A percentile compares a stretch with the other conserved stretches of the same genome.
Conservation (phyloP, 768 basidiomycete genomes). For the Macrolepiota albuminosa region DNA sequence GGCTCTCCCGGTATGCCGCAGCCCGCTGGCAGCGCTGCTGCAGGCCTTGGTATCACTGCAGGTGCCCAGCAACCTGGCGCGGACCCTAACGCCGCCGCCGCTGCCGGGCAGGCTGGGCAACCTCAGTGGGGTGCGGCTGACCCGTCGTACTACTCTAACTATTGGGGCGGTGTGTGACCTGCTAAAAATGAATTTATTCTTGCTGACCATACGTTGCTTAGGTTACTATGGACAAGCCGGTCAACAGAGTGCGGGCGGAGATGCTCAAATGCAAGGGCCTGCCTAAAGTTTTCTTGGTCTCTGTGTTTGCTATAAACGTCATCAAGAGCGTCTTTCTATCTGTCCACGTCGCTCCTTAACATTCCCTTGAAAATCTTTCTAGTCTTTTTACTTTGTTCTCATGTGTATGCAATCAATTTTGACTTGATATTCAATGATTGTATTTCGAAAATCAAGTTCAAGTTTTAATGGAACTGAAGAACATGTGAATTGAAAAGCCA, state of each 20-base stretch:
- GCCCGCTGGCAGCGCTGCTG: conserved; percentile 47
- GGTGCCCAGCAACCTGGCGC: conserved; percentile 53
- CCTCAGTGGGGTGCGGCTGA: conserved; percentile 76
- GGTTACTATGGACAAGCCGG: conserved; percentile 77
- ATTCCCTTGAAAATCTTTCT: conserved; percentile 12
- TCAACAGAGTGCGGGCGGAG: conserved; percentile 54
- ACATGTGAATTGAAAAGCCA: not conserved
- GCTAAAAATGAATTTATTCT: not conserved
- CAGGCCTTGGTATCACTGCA: conserved; percentile 49
- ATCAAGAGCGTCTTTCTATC: conserved; percentile 7
- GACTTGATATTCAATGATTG: not conserved
- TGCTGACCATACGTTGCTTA: conserved; percentile 20
- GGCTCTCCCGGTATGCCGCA: conserved; percentile 60
- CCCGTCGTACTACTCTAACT: conserved; percentile 75
- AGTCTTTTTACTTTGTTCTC: conserved; percentile 11
- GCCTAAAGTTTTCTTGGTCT: conserved; percentile 29
- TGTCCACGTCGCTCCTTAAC: conserved; percentile 18
- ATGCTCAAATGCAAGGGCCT: conserved; percentile 50
- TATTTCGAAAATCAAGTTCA: not conserved
- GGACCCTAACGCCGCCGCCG: conserved; percentile 48
- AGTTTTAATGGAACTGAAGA: not conserved
- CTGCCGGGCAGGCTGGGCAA: conserved; percentile 56
- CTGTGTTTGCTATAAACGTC: conserved; percentile 24
- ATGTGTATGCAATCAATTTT: conserved; percentile 19
- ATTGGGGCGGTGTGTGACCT: conserved; percentile 69